A percentile compares a stretch with the other conserved stretches of the same genome.
Evolutionary conservation across 108 stramenopile species (phyloP).

Genomic region (Mayamaea pseudoterrestris): DNA sequence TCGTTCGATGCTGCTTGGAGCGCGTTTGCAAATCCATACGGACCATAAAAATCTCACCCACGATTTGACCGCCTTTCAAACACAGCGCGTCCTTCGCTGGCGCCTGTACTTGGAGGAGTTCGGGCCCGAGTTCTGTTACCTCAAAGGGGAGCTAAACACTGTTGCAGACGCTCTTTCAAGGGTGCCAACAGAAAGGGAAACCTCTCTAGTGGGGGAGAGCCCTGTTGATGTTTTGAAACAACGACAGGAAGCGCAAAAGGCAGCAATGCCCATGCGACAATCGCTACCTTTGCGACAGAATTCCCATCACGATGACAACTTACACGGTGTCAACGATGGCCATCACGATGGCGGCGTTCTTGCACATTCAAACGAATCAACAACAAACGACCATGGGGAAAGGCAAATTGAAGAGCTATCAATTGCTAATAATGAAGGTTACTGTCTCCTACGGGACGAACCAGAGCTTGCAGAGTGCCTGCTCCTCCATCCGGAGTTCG

Average conservation of each 20-base stretch:
- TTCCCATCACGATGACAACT: neutral
- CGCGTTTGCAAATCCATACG: conserved; percentile 12
- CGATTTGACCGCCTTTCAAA: conserved; percentile 2
- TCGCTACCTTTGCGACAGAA: neutral
- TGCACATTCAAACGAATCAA: no score
- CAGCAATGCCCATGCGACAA: neutral
- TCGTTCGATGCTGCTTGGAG: conserved; percentile 20
- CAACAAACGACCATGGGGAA: no score
- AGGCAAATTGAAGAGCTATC: no score
- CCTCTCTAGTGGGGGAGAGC: no score
- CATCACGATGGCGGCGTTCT: conserved; percentile 4
- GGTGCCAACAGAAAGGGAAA: neutral
- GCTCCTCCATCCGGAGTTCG: conserved; percentile 3
- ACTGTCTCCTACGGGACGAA: no score
- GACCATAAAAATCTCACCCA: conserved; percentile 34
- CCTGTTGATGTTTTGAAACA: neutral
- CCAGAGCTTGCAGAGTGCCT: no score
- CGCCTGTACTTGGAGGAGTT: conserved; percentile 32
- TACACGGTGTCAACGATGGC: neutral
- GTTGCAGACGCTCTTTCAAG: conserved; percentile 29
- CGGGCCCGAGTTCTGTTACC: conserved; percentile 14
- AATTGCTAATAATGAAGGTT: no score
- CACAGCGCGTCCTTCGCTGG: conserved; percentile 28
- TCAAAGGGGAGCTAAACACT: conserved; percentile 26
- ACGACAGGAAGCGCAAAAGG: neutral